Evolutionary conservation across 805 yeast genomes (phyloP), one percentile per base, ranked within the genome.

Genomic region (Saccharomycopsis fermentans): DNA sequence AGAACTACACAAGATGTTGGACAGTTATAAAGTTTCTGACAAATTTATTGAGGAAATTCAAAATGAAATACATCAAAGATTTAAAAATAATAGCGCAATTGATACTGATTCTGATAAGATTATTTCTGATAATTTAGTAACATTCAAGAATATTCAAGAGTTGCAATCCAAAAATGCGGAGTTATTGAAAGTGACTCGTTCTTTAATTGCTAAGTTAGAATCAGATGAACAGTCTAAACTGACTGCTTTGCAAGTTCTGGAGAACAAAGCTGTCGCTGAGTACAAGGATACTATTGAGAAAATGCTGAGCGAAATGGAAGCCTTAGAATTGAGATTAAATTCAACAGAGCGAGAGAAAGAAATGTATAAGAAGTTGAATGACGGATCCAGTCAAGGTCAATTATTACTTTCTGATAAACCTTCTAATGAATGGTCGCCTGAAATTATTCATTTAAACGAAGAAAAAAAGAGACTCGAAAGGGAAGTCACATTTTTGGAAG

Each of bases 151-250:
- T 65, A 77, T 87, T 14, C 73, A 77, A 12, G 95, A 87, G 54
- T 73, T 92, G 55, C 87, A 89, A 65, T 73, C 78, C 55, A 87
- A 83, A 69, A 92, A 92, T 67, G 81, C 84, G 63, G 87, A 89
- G 56, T 75, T 92, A 29, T 71, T 90, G 37, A 73, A 76, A 39
- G 81, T 87, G 1, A 81, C 87, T 0, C 78, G 98, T 62, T 81
- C 80, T 55, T 73, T 92, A 17, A 95, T 92, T 11, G 75, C 78
- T 43, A 81, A 83, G 65, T 73, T 91, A 57, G 97, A 91, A 67
- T 70, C 68, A 5, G 80, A 81, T 55, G 96, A 87, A 64, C 65
- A 66, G 16, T 54, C 61, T 6, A 66, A 69, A 6, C 67, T 68
- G 36, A 74, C 73, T 32, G 68, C 73, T 61, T 59, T 70, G 29